Conservation (phyloP, 2,329 filamentous ascomycete genomes). For the Eutypella sp. region DNA sequence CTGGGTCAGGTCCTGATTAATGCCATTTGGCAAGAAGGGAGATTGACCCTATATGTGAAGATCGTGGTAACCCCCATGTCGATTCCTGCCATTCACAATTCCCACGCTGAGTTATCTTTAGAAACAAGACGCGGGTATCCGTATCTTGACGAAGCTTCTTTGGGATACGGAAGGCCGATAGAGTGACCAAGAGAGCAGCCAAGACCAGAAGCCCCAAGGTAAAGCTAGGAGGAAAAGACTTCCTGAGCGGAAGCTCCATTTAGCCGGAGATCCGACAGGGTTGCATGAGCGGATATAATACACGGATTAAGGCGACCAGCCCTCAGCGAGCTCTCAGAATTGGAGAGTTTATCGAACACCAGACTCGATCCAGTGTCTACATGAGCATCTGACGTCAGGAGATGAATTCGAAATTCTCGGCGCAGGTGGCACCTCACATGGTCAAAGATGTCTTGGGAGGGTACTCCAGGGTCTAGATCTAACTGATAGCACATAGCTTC, state of each 20-base stretch:
- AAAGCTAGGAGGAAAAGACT: slow-evolving; percentile 18
- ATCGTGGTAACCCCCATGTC: background rate
- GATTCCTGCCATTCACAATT: background rate
- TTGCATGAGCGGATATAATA: slow-evolving; percentile 7
- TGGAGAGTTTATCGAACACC: too few relatives aligned
- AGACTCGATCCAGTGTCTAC: background rate
- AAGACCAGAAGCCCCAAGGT: slow-evolving; percentile 15
- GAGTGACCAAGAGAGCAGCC: slow-evolving; percentile 15
- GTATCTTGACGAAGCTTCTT: slow-evolving; percentile 11
- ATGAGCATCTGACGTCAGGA: background rate
- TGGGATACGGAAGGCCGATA: slow-evolving; percentile 20
- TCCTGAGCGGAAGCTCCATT: slow-evolving; percentile 17
- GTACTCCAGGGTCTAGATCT: too few relatives aligned
- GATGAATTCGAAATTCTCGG: background rate
- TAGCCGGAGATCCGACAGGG: slow-evolving; percentile 24
- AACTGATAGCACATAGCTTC: background rate
- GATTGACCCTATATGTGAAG: background rate
- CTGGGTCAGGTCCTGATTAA: background rate
- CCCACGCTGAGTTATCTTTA: background rate
- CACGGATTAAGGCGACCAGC: slow-evolving; percentile 17
- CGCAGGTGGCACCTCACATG: background rate
- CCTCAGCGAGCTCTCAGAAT: too few relatives aligned
- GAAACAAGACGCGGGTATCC: background rate
- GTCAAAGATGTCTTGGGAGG: background rate
- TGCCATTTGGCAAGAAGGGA: background rate